Evolutionary conservation across 2,329 filamentous ascomycete genomes (phyloP).

Genomic region (Trichophyton benhamiae): DNA sequence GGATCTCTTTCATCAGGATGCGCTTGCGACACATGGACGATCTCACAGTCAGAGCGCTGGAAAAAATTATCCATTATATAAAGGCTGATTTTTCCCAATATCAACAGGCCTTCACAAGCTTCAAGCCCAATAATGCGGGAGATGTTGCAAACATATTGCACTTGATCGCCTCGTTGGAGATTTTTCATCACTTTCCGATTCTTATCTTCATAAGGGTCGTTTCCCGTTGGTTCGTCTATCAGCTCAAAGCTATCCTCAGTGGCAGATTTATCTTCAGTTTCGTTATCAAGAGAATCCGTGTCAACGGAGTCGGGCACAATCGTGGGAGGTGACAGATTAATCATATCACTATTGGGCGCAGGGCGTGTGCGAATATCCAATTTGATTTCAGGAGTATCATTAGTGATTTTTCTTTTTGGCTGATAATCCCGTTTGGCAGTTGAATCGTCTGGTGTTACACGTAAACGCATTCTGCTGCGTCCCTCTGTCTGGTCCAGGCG

Average conservation of each 20-base stretch:
- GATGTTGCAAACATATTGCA: slow-evolving; percentile 89
- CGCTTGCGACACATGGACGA: slow-evolving; percentile 92
- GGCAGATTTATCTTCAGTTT: slow-evolving; percentile 29
- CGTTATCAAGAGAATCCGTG: slow-evolving; percentile 19
- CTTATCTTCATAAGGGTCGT: slow-evolving; percentile 88
- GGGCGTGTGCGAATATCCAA: slow-evolving; percentile 35
- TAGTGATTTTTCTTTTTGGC: slow-evolving; percentile 58
- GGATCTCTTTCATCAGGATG: slow-evolving; percentile 84
- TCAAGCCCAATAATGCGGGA: slow-evolving; percentile 89
- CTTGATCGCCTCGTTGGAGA: slow-evolving; percentile 76
- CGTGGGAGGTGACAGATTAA: slow-evolving; percentile 27
- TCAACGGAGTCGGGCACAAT: slow-evolving; percentile 24
- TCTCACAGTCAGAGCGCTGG: slow-evolving; percentile 86
- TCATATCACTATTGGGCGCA: slow-evolving; percentile 30
- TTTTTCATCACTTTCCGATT: slow-evolving; percentile 96
- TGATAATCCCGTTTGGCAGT: slow-evolving; percentile 62
- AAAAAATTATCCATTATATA: slow-evolving; percentile 97
- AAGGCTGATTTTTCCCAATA: slow-evolving; percentile 79
- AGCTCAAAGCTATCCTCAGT: slow-evolving; percentile 91
- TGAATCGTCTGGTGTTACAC: slow-evolving; percentile 66
- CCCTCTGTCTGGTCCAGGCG: slow-evolving; percentile 92
- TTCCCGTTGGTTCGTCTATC: slow-evolving; percentile 77
- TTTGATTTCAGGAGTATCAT: slow-evolving; percentile 35
- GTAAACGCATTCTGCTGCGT: slow-evolving; percentile 83
- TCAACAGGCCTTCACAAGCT: slow-evolving; percentile 82